phyloP scores from a whole-genome alignment of 2,329 filamentous ascomycete genomes.

The Neopestalotiopsis sp. region DNA sequence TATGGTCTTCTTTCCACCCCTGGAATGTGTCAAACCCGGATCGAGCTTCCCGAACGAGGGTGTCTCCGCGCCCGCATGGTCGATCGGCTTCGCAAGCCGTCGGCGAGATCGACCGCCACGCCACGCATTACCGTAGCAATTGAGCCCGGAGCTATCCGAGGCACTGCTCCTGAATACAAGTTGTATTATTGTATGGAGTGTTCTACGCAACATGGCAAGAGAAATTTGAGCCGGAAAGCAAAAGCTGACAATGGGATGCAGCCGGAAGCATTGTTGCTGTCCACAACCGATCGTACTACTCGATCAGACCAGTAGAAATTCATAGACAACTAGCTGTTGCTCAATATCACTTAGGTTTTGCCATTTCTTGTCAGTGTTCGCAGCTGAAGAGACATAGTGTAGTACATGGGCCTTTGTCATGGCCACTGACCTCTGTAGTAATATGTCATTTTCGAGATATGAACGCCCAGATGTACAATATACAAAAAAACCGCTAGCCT shows the following conservation, averaged over 20 bases:
- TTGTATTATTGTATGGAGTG: too few relatives aligned
- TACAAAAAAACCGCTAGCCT: not conserved
- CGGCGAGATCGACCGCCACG: not conserved
- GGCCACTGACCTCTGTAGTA: not conserved
- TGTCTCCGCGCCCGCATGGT: not conserved
- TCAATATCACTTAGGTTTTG: too few relatives aligned
- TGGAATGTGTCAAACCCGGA: not conserved
- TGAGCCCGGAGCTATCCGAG: not conserved
- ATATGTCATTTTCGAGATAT: not conserved
- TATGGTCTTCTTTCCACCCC: not conserved
- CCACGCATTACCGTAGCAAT: not conserved
- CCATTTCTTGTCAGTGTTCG: not conserved
- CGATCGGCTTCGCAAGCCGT: slow-evolving; percentile 1
- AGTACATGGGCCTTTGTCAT: not conserved
- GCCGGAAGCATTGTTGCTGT: too few relatives aligned
- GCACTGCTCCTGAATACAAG: not conserved
- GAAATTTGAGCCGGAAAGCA: too few relatives aligned
- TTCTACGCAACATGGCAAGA: too few relatives aligned
- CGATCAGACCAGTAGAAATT: too few relatives aligned
- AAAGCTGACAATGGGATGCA: too few relatives aligned
- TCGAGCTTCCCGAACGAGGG: not conserved
- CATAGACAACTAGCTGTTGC: too few relatives aligned
- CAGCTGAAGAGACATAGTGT: not conserved
- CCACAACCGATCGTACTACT: too few relatives aligned
- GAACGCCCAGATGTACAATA: not conserved